These are phyloP conservation scores for Pneumocystis jirovecii DNA, from an alignment of 1,139 yeast genomes.

Conservation along the genomic window DNA sequence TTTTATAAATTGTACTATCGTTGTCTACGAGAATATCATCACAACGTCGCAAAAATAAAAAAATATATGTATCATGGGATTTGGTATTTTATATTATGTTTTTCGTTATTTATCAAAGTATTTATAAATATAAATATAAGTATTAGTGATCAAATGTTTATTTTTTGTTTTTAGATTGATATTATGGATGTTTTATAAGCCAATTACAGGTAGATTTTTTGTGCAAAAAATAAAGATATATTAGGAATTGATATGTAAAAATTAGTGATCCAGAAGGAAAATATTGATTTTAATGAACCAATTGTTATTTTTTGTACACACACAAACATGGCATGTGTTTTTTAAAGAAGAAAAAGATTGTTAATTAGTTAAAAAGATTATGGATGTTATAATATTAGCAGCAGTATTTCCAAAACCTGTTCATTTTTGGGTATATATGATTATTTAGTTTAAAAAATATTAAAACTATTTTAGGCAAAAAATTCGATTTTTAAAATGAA, in stretches of 20 bases:
- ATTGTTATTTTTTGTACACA: not conserved
- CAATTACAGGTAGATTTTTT: not conserved
- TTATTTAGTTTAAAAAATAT: not conserved
- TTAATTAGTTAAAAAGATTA: not conserved
- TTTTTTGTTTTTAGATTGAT: not conserved
- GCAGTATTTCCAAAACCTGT: not conserved
- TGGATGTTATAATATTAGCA: not conserved
- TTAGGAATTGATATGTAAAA: not conserved
- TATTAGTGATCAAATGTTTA: not conserved
- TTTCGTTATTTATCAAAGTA: not conserved
- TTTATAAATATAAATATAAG: not conserved
- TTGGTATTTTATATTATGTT: not conserved
- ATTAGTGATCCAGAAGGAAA: not conserved
- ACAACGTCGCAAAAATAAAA: not conserved
- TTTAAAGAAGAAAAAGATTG: not conserved
- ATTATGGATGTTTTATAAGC: not conserved
- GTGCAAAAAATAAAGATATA: not conserved
- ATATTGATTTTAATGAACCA: not conserved
- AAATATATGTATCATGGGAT: not conserved
- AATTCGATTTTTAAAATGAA: not conserved
- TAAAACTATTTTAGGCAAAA: not conserved
- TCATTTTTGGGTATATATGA: not conserved
- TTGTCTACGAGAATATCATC: not conserved
- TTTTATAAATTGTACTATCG: not conserved
- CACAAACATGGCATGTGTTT: not conserved